Conservation (phyloP, 2,329 filamentous ascomycete species). For the Fusarium sp. region DNA sequence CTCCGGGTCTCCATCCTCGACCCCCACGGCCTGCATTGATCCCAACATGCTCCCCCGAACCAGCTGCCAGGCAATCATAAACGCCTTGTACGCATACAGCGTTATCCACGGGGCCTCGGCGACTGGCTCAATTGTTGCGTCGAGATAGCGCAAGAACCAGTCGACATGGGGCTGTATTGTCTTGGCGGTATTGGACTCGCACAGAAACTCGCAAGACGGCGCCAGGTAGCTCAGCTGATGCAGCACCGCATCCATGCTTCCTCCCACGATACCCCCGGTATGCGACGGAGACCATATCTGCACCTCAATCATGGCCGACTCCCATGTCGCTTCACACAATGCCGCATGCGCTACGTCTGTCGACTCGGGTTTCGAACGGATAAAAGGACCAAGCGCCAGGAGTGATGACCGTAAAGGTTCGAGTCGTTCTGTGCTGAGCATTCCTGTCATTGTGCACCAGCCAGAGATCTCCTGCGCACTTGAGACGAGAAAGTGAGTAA, state of each 20-base stretch:
- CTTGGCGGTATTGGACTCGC: constrained; percentile 44
- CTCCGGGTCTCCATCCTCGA: constrained; percentile 8
- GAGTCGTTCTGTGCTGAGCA: constrained; percentile 54
- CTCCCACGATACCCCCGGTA: constrained; percentile 53
- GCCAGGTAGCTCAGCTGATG: constrained; percentile 48
- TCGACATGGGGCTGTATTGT: constrained; percentile 52
- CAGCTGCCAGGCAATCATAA: constrained; percentile 56
- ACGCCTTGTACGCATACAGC: constrained; percentile 55
- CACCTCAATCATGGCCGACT: constrained; percentile 56
- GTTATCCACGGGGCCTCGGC: constrained; percentile 54
- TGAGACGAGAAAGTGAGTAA: constrained; percentile 55
- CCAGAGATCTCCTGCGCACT: constrained; percentile 56
- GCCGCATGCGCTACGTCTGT: constrained; percentile 16
- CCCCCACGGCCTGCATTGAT: constrained; percentile 42
- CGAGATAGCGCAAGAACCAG: constrained; percentile 54
- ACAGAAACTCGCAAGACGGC: constrained; percentile 48
- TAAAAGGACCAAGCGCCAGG: constrained; percentile 43
- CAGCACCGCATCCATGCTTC: constrained; percentile 51
- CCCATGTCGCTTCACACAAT: constrained; percentile 53
- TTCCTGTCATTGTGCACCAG: constrained; percentile 57
- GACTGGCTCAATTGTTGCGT: constrained; percentile 37
- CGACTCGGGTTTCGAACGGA: constrained; percentile 16
- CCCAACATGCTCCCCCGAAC: constrained; percentile 45
- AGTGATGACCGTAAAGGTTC: constrained; percentile 52
- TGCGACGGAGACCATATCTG: constrained; percentile 57